Evolutionary conservation across 305 asterid genomes (phyloP).

Genomic region (Fraxinus albicans): DNA sequence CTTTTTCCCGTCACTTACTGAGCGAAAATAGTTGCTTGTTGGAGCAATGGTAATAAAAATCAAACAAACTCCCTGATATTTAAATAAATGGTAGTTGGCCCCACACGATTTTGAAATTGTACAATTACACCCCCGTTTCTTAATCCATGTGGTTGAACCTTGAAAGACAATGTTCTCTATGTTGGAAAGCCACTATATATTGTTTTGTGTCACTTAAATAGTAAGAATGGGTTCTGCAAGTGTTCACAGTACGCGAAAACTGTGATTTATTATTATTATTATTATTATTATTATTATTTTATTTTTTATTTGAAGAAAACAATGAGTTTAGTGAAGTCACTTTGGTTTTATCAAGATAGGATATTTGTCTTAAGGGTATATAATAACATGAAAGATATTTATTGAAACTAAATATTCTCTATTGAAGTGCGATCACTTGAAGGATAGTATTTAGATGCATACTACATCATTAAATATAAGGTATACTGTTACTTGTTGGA

Average conservation of each 20-base stretch:
- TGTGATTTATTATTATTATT: neutral
- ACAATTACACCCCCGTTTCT: neutral
- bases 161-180: neutral
- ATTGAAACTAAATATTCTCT: neutral
- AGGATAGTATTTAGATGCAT: neutral
- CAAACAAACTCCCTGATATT: neutral
- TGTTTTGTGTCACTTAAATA: neutral
- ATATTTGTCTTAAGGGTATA: neutral
- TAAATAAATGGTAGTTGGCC: neutral
- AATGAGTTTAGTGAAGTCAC: neutral
- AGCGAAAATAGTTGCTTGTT: conserved; percentile 5
- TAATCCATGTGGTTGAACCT: neutral
- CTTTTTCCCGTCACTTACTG: neutral
- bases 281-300: neutral
- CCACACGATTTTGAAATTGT: neutral
- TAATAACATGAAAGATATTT: neutral
- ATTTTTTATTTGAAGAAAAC: neutral
- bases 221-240: neutral
- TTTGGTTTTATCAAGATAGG: neutral
- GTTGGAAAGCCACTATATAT: neutral
- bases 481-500: neutral
- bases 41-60: conserved; percentile 6
- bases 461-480: neutral
- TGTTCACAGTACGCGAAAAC: neutral
- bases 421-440: neutral